phyloP scores from a whole-genome alignment of 139 green algal genomes.

The Auxenochlorella pyrenoidosa region DNA sequence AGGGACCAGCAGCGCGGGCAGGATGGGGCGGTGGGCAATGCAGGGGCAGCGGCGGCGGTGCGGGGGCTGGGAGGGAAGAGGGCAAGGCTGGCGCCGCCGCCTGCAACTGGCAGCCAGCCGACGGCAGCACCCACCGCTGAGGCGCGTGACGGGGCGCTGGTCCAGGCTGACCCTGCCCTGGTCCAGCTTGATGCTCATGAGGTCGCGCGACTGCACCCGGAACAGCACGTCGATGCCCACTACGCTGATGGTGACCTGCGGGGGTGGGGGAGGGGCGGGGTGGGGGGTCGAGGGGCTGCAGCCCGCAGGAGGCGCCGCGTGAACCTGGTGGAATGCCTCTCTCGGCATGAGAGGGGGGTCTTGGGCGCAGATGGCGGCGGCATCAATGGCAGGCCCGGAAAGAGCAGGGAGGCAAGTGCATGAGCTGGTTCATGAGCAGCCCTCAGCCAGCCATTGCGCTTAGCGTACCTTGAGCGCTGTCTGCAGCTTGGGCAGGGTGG shows the following conservation, averaged over 20 bases:
- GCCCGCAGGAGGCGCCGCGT: no score
- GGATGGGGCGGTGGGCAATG: background rate
- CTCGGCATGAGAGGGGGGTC: background rate
- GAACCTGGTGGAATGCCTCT: no score
- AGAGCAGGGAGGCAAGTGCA: background rate
- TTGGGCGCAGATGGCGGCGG: no score
- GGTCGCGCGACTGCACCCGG: slow-evolving; percentile 56
- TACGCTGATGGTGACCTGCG: slow-evolving; percentile 48
- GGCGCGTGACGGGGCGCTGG: slow-evolving; percentile 22
- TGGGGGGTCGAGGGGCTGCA: no score
- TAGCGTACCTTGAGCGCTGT: slow-evolving; percentile 28
- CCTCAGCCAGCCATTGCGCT: background rate
- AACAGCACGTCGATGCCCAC: slow-evolving; percentile 60
- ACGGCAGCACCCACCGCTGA: slow-evolving; percentile 10
- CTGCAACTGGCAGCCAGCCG: no score
- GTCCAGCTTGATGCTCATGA: slow-evolving; percentile 62
- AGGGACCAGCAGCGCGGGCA: background rate
- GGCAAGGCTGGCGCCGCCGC: no score
- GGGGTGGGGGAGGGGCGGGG: background rate
- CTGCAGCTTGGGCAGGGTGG: slow-evolving; percentile 23
- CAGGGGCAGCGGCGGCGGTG: background rate
- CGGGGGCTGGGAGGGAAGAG: no score
- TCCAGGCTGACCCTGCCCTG: slow-evolving; percentile 36
- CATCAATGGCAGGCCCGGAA: background rate
- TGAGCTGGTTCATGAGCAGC: background rate